phyloP scores from a whole-genome alignment of 805 yeast genomes.

The Lipomyces spencermartinsiae region DNA sequence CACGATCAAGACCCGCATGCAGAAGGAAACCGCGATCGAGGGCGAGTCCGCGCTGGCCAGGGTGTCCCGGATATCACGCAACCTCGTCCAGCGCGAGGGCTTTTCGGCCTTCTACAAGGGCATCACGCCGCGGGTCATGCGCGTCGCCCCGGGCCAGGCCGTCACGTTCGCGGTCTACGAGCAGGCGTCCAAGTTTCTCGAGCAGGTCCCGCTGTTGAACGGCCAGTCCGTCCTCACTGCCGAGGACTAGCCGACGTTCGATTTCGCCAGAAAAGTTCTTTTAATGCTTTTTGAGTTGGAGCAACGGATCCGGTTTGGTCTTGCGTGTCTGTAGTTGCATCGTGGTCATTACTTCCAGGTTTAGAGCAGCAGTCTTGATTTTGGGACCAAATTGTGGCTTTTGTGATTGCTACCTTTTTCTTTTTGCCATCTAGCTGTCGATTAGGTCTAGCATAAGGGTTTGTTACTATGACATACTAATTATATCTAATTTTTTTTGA shows the following conservation, averaged over 20 bases:
- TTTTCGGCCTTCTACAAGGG: constrained; percentile 89
- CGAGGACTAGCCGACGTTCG: constrained; percentile 20
- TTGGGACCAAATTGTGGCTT: no score
- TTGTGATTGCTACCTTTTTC: no score
- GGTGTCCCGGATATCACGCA: constrained; percentile 79
- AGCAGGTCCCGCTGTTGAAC: constrained; percentile 33
- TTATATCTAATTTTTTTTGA: not conserved
- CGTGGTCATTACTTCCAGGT: not conserved
- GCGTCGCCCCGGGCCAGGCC: constrained; percentile 99
- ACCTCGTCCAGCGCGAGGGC: constrained; percentile 88
- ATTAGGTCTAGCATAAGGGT: not conserved
- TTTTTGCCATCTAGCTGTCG: not conserved
- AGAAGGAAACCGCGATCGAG: constrained; percentile 74
- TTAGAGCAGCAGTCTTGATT: not conserved
- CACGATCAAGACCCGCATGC: constrained; percentile 96
- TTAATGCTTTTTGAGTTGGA: not conserved
- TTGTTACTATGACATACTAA: not conserved
- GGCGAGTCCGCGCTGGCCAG: constrained; percentile 75
- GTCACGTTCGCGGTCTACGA: constrained; percentile 98
- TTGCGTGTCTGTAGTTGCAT: not conserved
- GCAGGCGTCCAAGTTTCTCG: constrained; percentile 74
- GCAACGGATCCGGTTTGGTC: no score
- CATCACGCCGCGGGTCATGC: constrained; percentile 97
- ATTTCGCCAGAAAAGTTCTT: not conserved
- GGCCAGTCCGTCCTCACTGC: constrained; percentile 28